A percentile compares a stretch with the other conserved stretches of the same genome.
phyloP scores from a whole-genome alignment of 805 yeast genomes.

The Pichia cephalocereana region DNA sequence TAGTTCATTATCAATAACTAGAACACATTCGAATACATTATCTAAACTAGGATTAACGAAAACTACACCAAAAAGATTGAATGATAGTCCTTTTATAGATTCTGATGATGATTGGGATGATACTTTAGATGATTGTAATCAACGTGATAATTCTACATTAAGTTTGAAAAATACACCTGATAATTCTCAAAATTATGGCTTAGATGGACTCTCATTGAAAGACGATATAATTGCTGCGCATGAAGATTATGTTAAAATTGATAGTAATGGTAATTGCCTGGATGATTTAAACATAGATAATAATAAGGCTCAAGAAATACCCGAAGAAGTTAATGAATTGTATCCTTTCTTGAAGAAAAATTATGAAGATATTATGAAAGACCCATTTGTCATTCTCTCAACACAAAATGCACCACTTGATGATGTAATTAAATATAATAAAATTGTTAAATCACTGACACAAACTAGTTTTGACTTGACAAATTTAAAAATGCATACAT shows the following conservation, averaged over 20 bases:
- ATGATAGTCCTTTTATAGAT: conserved; percentile 1
- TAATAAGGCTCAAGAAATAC: neutral
- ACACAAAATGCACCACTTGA: conserved; percentile 23
- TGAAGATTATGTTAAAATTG: neutral
- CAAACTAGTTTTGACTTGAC: conserved; percentile 51
- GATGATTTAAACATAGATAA: neutral
- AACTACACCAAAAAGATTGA: neutral
- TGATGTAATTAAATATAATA: conserved; percentile 49
- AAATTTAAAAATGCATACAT: conserved; percentile 68
- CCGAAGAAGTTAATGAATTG: conserved; percentile 31
- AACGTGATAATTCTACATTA: neutral
- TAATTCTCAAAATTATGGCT: neutral
- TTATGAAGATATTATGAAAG: conserved; percentile 31
- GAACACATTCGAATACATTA: conserved; percentile 5
- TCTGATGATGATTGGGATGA: conserved; percentile 11
- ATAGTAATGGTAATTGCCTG: neutral
- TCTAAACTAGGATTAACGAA: conserved; percentile 2
- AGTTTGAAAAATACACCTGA: neutral
- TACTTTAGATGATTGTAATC: conserved; percentile 2
- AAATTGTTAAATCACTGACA: conserved; percentile 55
- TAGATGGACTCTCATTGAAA: neutral
- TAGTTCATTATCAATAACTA: conserved; percentile 5
- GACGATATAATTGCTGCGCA: neutral
- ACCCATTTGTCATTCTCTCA: conserved; percentile 32
- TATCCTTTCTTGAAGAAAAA: conserved; percentile 21